Evolutionary conservation across 495 filamentous ascomycete genomes (phyloP), one percentile per base, ranked within the genome.

Genomic region (Acidomyces sp.): DNA sequence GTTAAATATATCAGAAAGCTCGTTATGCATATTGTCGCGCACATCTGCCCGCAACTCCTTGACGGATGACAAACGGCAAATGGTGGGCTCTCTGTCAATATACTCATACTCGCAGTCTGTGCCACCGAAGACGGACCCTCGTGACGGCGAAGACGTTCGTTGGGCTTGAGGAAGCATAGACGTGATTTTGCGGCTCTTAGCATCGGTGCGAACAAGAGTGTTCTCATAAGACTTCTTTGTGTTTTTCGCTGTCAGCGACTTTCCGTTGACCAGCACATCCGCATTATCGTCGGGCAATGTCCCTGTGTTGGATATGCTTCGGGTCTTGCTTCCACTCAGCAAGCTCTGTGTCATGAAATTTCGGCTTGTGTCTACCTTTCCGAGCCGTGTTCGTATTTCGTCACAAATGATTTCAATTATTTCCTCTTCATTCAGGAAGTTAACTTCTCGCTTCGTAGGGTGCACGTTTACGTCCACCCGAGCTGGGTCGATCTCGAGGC

Each of bases 381-480:
- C 78, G 4, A 99, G 68, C 43, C 82, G 81, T 10, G 73, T 67
- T 32, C 82, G 74, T 35, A 96, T 78, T 36, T 83, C 77, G 44
- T 76, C 71, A 62, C 85, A 93, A 21, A 99, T 78, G 33, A 70
- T 73, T 52, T 93, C 85, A 44, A 93, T 80, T 39, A 96, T 93
- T 49, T 96, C 90, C 50, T 96, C 92, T 56, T 99, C 92, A 47
- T 96, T 93, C 3, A 99, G 69, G 56, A 99, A 96, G 55, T 96
- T 93, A 21, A 99, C 92, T 58, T 99, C 92, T 36, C 88, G 72
- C 57, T 99, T 99, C 2, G 92, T 96, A 3, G 92, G 92, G 56
- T 99, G 92, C 0, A 99, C 78, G 53, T 99, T 99, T 53, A 99
- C 92, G 59, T 99, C 92, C 2, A 99, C 85, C 11, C 87, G 74